These are phyloP conservation scores for Wilcoxina mikolae DNA, from an alignment of 495 filamentous ascomycete genomes.

Conservation along the genomic window DNA sequence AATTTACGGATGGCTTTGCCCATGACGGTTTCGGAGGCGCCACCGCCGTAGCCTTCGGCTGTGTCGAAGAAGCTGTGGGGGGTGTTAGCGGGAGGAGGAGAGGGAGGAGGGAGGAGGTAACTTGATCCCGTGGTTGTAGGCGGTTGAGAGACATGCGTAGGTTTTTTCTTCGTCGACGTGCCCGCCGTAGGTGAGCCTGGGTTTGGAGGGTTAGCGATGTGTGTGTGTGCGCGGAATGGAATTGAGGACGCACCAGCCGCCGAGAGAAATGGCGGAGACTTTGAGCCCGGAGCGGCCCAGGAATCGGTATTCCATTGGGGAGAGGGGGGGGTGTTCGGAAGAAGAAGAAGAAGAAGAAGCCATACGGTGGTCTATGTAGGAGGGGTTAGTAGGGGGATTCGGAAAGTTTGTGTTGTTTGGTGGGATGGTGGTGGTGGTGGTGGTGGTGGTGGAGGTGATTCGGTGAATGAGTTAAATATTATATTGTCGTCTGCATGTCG, in stretches of 20 bases:
- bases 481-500: too few relatives aligned
- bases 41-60: constrained; percentile 40
- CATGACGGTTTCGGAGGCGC: constrained; percentile 44
- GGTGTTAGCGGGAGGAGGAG: constrained; percentile 40
- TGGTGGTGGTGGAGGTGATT: too few relatives aligned
- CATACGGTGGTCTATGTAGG: too few relatives aligned
- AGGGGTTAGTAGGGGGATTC: neutral
- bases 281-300: constrained; percentile 61
- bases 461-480: too few relatives aligned
- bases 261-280: constrained; percentile 58
- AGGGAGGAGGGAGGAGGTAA: constrained; percentile 30
- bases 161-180: constrained; percentile 54
- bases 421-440: too few relatives aligned
- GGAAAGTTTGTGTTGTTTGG: too few relatives aligned
- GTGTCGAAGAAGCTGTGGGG: constrained; percentile 40
- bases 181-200: constrained; percentile 54
- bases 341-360: too few relatives aligned
- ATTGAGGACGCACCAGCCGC: constrained; percentile 38
- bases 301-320: constrained; percentile 54
- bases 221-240: neutral
- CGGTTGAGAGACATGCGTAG: constrained; percentile 55
- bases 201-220: neutral
- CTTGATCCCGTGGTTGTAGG: constrained; percentile 63
- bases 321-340: neutral
- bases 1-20: constrained; percentile 44